phyloP scores from a whole-genome alignment of 257 asterid genomes.

The Forsythia viridissima region DNA sequence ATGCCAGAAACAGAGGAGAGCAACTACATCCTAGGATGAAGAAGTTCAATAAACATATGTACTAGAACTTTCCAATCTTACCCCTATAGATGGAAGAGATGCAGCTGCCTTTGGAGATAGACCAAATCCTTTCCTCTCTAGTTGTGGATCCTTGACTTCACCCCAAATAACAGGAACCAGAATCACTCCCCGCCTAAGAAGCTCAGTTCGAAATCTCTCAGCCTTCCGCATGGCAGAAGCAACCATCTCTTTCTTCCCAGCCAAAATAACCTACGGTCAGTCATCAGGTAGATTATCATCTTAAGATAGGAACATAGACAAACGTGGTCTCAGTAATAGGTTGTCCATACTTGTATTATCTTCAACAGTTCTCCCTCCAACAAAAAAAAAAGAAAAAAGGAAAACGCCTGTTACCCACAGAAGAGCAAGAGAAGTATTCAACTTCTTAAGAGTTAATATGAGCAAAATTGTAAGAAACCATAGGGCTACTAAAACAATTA shows the following conservation, averaged over 20 bases:
- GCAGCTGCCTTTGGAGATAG: constrained; percentile 62
- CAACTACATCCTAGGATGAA: not conserved
- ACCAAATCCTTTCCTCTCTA: constrained; percentile 90
- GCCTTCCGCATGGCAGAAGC: constrained; percentile 71
- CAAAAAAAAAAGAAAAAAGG: not conserved
- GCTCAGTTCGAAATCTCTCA: constrained; percentile 86
- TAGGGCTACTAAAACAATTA: not conserved
- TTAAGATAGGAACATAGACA: constrained; percentile 9
- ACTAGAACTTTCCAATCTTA: constrained; percentile 27
- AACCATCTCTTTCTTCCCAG: constrained; percentile 81
- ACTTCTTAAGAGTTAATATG: not conserved
- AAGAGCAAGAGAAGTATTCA: constrained; percentile 8
- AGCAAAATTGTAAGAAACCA: not conserved
- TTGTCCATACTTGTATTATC: not conserved
- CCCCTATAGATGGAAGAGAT: constrained; percentile 96
- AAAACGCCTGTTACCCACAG: not conserved
- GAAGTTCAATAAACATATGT: not conserved
- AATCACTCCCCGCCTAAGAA: constrained; percentile 76
- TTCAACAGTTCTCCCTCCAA: not conserved
- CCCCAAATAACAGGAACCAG: constrained; percentile 91
- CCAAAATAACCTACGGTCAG: constrained; percentile 76
- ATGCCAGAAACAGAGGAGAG: not conserved
- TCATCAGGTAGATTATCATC: constrained; percentile 27
- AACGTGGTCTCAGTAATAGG: not conserved
- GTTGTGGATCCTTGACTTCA: constrained; percentile 48